A percentile compares a stretch with the other conserved stretches of the same genome.
phyloP scores from a whole-genome alignment of 441 rosid species.

The Euphorbia schlechtendalii region DNA sequence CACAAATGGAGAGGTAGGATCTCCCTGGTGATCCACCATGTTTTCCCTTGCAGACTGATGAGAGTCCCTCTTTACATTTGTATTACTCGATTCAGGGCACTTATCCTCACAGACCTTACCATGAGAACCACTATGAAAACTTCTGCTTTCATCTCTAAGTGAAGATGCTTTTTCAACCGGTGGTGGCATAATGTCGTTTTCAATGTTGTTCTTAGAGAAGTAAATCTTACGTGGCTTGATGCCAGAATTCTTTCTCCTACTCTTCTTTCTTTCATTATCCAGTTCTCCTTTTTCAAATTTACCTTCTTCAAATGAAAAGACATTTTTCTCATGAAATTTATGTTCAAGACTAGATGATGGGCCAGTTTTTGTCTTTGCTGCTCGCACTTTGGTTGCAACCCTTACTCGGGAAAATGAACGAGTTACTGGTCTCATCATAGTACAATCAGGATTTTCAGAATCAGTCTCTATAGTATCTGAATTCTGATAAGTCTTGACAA shows the following conservation, averaged over 20 bases:
- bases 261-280: slow-evolving; percentile 35
- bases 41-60: slow-evolving; percentile 19
- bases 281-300: slow-evolving; percentile 26
- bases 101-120: too few relatives aligned
- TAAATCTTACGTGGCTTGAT: slow-evolving; percentile 34
- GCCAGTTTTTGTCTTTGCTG: slow-evolving; percentile 27
- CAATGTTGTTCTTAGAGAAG: slow-evolving; percentile 29
- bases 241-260: slow-evolving; percentile 25
- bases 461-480: slow-evolving; percentile 80
- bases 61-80: slow-evolving; percentile 25
- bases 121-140: slow-evolving; percentile 21
- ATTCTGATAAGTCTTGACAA: slow-evolving; percentile 36
- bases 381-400: slow-evolving; percentile 26
- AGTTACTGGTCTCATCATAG: slow-evolving; percentile 53
- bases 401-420: slow-evolving; percentile 41
- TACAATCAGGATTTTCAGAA: slow-evolving; percentile 54
- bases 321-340: slow-evolving; percentile 30
- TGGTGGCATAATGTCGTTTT: slow-evolving; percentile 34
- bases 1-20: too few relatives aligned
- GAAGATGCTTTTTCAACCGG: slow-evolving; percentile 45
- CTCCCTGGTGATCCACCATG: too few relatives aligned
- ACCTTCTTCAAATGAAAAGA: slow-evolving; percentile 54
- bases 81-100: too few relatives aligned
- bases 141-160: slow-evolving; percentile 30
- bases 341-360: slow-evolving; percentile 32